Percentiles rank a stretch among this genome's conserved stretches.
These are phyloP conservation scores for Corylus americana DNA, from an alignment of 306 rosid species.

Conservation along the genomic window DNA sequence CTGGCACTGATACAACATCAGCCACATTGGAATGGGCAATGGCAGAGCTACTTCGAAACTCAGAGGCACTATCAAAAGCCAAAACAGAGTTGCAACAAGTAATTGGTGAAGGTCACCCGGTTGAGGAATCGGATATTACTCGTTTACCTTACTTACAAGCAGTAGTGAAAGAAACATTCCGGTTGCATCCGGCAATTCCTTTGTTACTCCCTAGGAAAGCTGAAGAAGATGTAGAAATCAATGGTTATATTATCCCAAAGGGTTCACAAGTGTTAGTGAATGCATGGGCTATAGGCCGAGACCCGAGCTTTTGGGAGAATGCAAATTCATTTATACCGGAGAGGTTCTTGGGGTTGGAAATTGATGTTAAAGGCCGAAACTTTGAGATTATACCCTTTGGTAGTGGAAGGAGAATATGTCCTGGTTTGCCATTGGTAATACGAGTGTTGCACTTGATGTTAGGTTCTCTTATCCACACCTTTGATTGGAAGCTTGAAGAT, in stretches of 20 bases:
- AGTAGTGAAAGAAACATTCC: slow-evolving; percentile 49
- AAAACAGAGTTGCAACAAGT: slow-evolving; percentile 34
- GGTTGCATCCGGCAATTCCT: slow-evolving; percentile 45
- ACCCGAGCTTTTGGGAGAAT: slow-evolving; percentile 41
- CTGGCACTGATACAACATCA: slow-evolving; percentile 61
- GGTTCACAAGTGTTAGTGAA: slow-evolving; percentile 49
- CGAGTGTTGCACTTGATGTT: slow-evolving; percentile 52
- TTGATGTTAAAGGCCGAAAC: slow-evolving; percentile 43
- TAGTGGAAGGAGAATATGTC: slow-evolving; percentile 45
- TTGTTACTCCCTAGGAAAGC: slow-evolving; percentile 55
- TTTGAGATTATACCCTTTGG: slow-evolving; percentile 62
- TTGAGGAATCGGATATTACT: slow-evolving; percentile 54
- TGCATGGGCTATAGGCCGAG: slow-evolving; percentile 50
- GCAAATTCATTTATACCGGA: slow-evolving; percentile 49
- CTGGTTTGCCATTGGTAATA: slow-evolving; percentile 45
- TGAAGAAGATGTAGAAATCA: slow-evolving; percentile 36
- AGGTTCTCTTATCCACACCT: slow-evolving; percentile 49
- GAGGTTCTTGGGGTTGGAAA: slow-evolving; percentile 45
- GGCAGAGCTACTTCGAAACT: slow-evolving; percentile 52
- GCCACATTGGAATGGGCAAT: slow-evolving; percentile 54
- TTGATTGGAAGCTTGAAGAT: slow-evolving; percentile 64
- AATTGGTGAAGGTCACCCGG: slow-evolving; percentile 45
- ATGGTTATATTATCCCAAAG: slow-evolving; percentile 45
- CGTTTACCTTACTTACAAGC: slow-evolving; percentile 53
- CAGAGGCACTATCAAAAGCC: slow-evolving; percentile 39